Conservation (phyloP, 768 basidiomycete genomes). For the Amanita muscaria region DNA sequence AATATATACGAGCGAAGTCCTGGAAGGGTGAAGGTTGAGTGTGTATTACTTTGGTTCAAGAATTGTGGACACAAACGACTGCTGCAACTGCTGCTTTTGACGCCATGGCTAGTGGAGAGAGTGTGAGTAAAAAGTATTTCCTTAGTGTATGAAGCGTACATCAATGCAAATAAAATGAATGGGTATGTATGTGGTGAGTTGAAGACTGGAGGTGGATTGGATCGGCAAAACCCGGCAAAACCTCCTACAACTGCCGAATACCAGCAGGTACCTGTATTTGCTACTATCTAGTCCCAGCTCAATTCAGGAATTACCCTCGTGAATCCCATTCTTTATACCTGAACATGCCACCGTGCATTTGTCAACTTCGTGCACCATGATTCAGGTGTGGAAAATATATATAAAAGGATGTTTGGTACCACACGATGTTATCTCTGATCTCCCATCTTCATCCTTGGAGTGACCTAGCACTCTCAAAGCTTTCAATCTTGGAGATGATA, state of each 20-base stretch:
- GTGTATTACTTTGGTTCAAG: constrained; percentile 17
- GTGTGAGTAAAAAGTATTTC: not conserved
- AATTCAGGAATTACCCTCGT: too few relatives aligned
- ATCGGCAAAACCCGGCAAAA: constrained; percentile 7
- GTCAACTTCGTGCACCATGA: not conserved
- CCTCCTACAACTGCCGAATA: constrained; percentile 3
- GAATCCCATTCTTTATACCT: too few relatives aligned
- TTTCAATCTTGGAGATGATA: too few relatives aligned
- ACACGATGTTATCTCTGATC: too few relatives aligned
- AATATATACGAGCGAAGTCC: constrained; percentile 82
- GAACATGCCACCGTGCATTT: too few relatives aligned
- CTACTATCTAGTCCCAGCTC: too few relatives aligned
- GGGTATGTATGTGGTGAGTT: not conserved
- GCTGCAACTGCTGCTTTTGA: constrained; percentile 63
- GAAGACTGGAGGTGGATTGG: not conserved
- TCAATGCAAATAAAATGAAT: not conserved
- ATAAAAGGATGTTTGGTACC: too few relatives aligned
- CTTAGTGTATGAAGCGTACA: not conserved
- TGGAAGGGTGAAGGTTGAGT: constrained; percentile 24
- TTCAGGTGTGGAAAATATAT: too few relatives aligned
- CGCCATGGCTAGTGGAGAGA: constrained; percentile 40
- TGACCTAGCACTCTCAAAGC: too few relatives aligned
- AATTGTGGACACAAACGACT: constrained; percentile 37
- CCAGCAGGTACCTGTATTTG: not conserved
- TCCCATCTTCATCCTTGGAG: too few relatives aligned